Conservation (phyloP, 176 grass and related monocot species). For the Poa pratensis region DNA sequence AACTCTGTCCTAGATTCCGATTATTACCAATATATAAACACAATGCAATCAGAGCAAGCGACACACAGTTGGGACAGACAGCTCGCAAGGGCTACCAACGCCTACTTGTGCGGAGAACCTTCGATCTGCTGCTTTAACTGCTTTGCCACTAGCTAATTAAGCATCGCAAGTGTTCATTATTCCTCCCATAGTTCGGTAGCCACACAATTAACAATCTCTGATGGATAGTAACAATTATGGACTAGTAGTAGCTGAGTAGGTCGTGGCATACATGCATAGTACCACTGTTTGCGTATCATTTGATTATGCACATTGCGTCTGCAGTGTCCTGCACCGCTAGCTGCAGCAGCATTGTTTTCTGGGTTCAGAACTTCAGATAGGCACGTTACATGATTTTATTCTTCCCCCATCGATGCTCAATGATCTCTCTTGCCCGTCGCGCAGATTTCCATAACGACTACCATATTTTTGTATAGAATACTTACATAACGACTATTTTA, state of each 20-base stretch:
- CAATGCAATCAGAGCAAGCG: neutral
- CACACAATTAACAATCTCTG: neutral
- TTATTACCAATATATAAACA: slow-evolving; percentile 8
- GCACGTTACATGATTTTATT: neutral
- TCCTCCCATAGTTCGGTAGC: neutral
- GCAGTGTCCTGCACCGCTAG: neutral
- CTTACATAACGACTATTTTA: neutral
- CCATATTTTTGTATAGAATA: no score
- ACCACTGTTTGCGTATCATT: neutral
- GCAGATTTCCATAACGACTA: neutral
- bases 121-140: neutral
- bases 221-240: no score
- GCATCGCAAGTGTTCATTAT: neutral
- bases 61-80: slow-evolving; percentile 9
- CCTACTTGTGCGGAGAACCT: neutral
- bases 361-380: neutral
- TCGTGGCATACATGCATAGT: slow-evolving; percentile 2
- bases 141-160: neutral
- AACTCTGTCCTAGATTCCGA: slow-evolving; percentile 36
- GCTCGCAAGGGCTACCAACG: neutral
- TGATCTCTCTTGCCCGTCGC: neutral
- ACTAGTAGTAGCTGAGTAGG: no score
- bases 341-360: neutral
- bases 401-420: no score
- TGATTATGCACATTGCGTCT: neutral